Conservation (phyloP, 176 grass and related monocot species). For the Metroxylon sagu region DNA sequence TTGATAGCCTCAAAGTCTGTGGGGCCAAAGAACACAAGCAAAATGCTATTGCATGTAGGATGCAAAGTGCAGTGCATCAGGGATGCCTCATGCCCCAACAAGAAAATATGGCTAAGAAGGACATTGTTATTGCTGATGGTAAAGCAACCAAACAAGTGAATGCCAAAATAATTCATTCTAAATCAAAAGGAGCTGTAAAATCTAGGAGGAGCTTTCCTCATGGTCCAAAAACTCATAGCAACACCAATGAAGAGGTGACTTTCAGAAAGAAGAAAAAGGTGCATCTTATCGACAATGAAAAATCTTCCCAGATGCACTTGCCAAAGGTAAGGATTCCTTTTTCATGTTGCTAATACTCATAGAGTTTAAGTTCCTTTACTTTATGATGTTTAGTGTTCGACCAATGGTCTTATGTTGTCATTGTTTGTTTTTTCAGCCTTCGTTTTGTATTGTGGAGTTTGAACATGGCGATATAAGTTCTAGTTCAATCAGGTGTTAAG, state of each 20-base stretch:
- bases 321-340: constrained; percentile 19
- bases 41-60: constrained; percentile 7
- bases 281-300: background rate
- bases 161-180: no score
- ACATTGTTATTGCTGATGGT: no score
- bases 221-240: constrained; percentile 8
- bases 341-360: no score
- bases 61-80: background rate
- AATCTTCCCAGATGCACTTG: constrained; percentile 12
- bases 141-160: no score
- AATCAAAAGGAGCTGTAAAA: background rate
- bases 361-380: no score
- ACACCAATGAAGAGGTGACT: constrained; percentile 7
- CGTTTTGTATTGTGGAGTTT: no score
- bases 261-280: constrained; percentile 15
- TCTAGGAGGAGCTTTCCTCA: constrained; percentile 16
- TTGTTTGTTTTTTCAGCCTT: background rate
- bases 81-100: background rate
- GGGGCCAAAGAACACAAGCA: background rate
- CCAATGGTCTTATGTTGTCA: background rate
- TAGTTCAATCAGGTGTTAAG: no score
- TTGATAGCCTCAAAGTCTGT: constrained; percentile 3
- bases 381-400: no score
- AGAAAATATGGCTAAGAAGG: constrained; percentile 22
- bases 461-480: no score